Percentiles rank a stretch among this genome's conserved stretches.
These are phyloP conservation scores for Apiospora saccharicola DNA, from an alignment of 2,329 filamentous ascomycete species.

Conservation along the genomic window DNA sequence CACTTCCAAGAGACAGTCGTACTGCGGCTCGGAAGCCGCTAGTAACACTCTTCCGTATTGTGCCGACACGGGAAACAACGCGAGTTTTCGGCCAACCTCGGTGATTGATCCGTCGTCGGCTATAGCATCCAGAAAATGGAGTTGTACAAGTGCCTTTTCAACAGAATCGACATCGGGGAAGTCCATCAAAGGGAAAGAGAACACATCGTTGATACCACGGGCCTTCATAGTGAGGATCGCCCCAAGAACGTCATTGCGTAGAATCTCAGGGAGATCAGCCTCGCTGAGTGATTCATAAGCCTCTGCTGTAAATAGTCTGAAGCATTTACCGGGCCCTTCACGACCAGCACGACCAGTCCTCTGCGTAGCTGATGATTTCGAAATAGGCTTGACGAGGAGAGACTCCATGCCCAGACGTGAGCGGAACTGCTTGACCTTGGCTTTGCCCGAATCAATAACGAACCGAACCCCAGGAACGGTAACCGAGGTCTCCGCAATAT, in stretches of 20 bases:
- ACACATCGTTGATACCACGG: conserved; percentile 81
- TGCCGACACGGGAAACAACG: conserved; percentile 82
- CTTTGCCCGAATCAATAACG: conserved; percentile 92
- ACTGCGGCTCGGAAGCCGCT: conserved; percentile 74
- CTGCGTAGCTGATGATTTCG: conserved; percentile 91
- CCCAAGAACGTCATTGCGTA: conserved; percentile 86
- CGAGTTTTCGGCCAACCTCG: conserved; percentile 75
- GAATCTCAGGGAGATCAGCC: conserved; percentile 84
- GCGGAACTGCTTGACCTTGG: conserved; percentile 92
- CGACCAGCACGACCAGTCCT: conserved; percentile 90
- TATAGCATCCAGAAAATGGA: conserved; percentile 81
- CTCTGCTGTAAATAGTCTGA: conserved; percentile 83
- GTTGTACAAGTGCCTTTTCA: conserved; percentile 81
- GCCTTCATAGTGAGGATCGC: conserved; percentile 94
- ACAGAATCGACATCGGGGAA: conserved; percentile 79
- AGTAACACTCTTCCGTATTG: conserved; percentile 83
- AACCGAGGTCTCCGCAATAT: conserved; percentile 98
- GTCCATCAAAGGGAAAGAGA: conserved; percentile 86
- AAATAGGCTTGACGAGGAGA: conserved; percentile 87
- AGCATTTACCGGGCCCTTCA: conserved; percentile 91
- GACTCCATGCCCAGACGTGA: conserved; percentile 87
- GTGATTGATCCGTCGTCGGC: conserved; percentile 77
- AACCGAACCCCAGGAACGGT: conserved; percentile 93
- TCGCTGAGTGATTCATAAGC: conserved; percentile 75
- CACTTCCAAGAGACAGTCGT: conserved; percentile 78